Evolutionary conservation across 2,329 filamentous ascomycete genomes (phyloP), one percentile per base, ranked within the genome.

Genomic region (Basipetospora chlamydospora): DNA sequence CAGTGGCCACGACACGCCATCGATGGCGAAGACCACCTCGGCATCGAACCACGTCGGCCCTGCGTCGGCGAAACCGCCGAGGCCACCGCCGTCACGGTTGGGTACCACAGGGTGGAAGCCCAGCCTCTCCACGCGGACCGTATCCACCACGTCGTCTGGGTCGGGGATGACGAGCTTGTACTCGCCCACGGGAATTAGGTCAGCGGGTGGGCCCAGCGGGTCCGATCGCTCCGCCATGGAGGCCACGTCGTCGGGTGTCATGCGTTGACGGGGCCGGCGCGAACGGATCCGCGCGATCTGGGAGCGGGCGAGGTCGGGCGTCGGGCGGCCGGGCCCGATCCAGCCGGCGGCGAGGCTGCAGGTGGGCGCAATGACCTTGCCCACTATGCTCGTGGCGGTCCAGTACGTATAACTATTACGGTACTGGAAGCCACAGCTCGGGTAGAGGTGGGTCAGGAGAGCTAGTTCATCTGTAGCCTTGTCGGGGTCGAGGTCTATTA

Each of bases 331-430:
- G 2, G 80, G 80, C 0, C 80, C 80, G 26, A 85, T 62, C 80
- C 80, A 86, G 17, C 80, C 80, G 29, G 72, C 79, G 15, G 81
- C 66, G 38, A 78, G 69, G 43, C 68, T 71, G 46, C 80, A 82
- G 0, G 79, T 83, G 17, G 79, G 75, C 26, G 74, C 78, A 6
- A 86, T 61, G 3, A 86, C 80, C 49, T 83, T 85, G 26, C 80
- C 80, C 3, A 86, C 75, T 39, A 85, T 80, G 45, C 70, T 80
- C 15, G 68, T 63, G 10, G 74, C 70, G 3, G 78, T 74, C 80
- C 80, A 86, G 60, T 85, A 86, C 1, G 80, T 85, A 49, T 79
- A 78, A 39, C 74, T 77, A 46, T 63, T 68, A 40, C 77, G 75
- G 50, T 85, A 84, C 56, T 86, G 80, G 49, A 86, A 84, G 12